Evolutionary conservation across 2,329 filamentous ascomycete species (phyloP).

Genomic region (Talaromyces pinophilus): DNA sequence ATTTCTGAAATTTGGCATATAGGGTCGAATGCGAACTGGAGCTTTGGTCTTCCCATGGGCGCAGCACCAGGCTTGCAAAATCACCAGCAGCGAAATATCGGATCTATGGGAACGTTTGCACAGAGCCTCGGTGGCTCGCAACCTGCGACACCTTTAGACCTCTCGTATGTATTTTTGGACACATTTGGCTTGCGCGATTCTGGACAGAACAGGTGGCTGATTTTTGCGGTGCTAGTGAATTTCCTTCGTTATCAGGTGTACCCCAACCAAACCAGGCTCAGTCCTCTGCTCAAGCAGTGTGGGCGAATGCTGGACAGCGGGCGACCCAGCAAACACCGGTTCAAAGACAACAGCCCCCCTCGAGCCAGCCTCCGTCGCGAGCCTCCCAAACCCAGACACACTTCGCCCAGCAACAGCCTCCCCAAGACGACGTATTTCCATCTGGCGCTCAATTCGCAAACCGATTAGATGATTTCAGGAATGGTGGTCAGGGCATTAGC

Average conservation of each 20-base stretch:
- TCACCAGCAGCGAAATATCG: constrained; percentile 54
- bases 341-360: constrained; percentile 53
- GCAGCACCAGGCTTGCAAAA: constrained; percentile 54
- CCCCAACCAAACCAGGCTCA: constrained; percentile 56
- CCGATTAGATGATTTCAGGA: constrained; percentile 58
- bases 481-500: constrained; percentile 57
- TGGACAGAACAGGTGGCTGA: constrained; percentile 2
- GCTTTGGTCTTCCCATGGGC: constrained; percentile 57
- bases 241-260: constrained; percentile 61
- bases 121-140: constrained; percentile 58
- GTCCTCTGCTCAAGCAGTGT: constrained; percentile 56
- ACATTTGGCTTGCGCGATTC: neutral
- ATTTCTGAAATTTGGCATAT: constrained; percentile 24
- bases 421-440: constrained; percentile 52
- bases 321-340: constrained; percentile 55
- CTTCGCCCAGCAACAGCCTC: constrained; percentile 47
- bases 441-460: constrained; percentile 53
- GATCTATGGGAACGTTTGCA: constrained; percentile 56
- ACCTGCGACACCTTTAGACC: constrained; percentile 56
- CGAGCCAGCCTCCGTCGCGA: constrained; percentile 45
- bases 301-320: constrained; percentile 60
- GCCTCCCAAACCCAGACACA: constrained; percentile 43
- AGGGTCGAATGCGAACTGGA: constrained; percentile 60
- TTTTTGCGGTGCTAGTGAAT: constrained; percentile 54
- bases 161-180: constrained; percentile 52